Evolutionary conservation across 345 rosid species (phyloP), one percentile per base, ranked within the genome.

Genomic region (Citrus trifoliata): DNA sequence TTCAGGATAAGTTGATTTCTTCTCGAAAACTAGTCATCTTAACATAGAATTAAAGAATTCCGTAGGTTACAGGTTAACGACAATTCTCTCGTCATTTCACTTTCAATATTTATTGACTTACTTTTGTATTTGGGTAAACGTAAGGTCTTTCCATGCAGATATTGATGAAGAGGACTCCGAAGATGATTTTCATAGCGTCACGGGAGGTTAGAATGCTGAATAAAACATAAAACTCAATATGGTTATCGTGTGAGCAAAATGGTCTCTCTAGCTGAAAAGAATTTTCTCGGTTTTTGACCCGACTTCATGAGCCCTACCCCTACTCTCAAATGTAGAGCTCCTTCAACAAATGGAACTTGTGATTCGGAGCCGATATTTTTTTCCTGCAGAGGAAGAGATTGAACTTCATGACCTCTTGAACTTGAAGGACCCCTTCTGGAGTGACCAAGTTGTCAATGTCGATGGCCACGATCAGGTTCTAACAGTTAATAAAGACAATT

Each of bases 181-280:
- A 19, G 86, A 81, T 59, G 86, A 83, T 75, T 85, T 82, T 79
- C 70, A 24, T 21, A 85, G 76, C 28, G 78, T 70, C 72, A 70
- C 30, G 27, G 71, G 33, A 3, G 78, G 84, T 80, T 53, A 68
- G 58, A 65, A 65, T 18, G 24, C 5, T 21, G 2, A 63, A 46
- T 46, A 46, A 3, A 42, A 12, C 48, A 2, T 25, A 1, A 25
- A 46, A 46, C 18, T 46, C 18, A 12, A 46, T 13, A 9, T 60
- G 10, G 30, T 10, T 28, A 28, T 16, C 16, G 7, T 0, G 35
- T 14, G 7, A 28, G 18, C 32, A 12, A 27, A 62, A 62, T 13
- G 13, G 28, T 62, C 33, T 27, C 25, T 5, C 64, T 18, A 4
- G 22, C 6, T 18, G 58, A 18, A 5, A 83, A 77, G 77, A 75